A percentile compares a stretch with the other conserved stretches of the same genome.
Conservation (phyloP, 148 eudicot genomes). For the Chenopodium album region DNA sequence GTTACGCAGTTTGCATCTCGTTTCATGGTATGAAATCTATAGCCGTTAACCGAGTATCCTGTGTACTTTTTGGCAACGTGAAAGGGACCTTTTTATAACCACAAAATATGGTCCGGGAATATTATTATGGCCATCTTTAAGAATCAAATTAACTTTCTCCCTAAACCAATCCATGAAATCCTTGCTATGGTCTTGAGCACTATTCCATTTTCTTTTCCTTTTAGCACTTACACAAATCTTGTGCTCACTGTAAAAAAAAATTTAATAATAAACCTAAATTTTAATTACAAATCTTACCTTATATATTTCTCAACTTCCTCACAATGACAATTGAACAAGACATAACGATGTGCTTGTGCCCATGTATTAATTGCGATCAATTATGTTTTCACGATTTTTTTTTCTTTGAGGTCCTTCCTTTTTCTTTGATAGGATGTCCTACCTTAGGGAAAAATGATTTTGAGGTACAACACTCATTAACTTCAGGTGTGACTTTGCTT, state of each 20-base stretch:
- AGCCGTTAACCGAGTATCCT: not conserved
- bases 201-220: not conserved
- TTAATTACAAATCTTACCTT: not conserved
- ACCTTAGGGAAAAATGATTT: not conserved
- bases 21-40: not conserved
- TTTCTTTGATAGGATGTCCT: not conserved
- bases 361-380: too few species aligned
- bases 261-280: not conserved
- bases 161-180: not conserved
- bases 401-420: not conserved
- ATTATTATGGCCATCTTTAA: not conserved
- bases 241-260: too few species aligned
- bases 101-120: not conserved
- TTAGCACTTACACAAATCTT: not conserved
- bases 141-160: not conserved
- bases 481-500: not conserved
- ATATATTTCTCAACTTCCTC: not conserved
- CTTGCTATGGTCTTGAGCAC: not conserved
- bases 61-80: not conserved
- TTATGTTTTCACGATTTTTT: too few species aligned
- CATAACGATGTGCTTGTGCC: not conserved
- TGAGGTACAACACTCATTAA: not conserved
- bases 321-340: not conserved
- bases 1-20: not conserved
- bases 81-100: not conserved